Evolutionary conservation across 768 basidiomycete species (phyloP), one percentile per base, ranked within the genome.

Genomic region (Naematelia aurantialba): DNA sequence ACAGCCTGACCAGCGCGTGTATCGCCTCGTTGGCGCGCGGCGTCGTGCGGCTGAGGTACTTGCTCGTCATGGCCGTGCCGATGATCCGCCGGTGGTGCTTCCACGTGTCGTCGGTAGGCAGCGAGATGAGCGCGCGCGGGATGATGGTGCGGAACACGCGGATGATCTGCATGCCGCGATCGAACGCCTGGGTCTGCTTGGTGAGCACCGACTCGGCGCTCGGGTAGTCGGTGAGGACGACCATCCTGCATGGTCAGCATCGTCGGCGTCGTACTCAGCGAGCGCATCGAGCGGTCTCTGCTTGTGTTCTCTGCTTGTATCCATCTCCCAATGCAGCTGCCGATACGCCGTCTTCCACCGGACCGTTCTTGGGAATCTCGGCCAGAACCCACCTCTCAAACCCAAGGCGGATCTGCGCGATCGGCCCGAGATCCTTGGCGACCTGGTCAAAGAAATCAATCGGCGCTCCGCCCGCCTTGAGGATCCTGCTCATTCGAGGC

Each of bases 81-180:
- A 74, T 59, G n/a, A 66, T 57, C n/a, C 67, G 57, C 12, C 68
- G 44, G 52, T 72, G 73, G 47, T 70, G 68, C 45, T 68, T 67
- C 61, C 63, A 69, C 46, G 59, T 63, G 5, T 63, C 56, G 19
- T 53, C 51, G 5, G 69, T 75, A 5, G 27, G 58, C 39, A 69
- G 31, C 1, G 69, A 45, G 46, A 75, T 61, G n/a, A 70, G 66
- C 39, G 60, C 73, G 5, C 50, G 45, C 12, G 73, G 68, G 2
- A 71, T 14, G 47, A 75, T 59, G 1, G 52, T 56, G 2, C 46
- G 34, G 55, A 75, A 71, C n/a, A 67, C 29, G 2, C 50, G 27
- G 42, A 62, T 63, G 8, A 61, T 72, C 5, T 59, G n/a, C 2
- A n/a, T 44, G 8, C 58, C 63, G 5, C 74, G 58, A 29, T 75